Evolutionary conservation across 1,284 basidiomycete species (phyloP), one percentile per base, ranked within the genome.

Genomic region (Meripilus lineatus): DNA sequence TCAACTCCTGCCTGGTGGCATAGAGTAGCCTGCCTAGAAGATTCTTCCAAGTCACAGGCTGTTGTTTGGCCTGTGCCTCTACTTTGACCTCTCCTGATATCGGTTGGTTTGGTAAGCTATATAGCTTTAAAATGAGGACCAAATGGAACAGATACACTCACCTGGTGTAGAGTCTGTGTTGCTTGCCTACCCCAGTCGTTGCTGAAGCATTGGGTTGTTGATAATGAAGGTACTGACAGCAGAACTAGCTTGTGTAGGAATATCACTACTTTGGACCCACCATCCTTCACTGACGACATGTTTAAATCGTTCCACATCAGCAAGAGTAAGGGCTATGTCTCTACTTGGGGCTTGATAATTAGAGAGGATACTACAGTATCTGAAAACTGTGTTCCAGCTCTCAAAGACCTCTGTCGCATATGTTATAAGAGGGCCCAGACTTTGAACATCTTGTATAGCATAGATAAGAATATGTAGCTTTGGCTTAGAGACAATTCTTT

Each of bases 381-480:
- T 58, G 23, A 74, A 71, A 2, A 74, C 54, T 1, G 67, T 63
- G 53, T 75, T 75, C 57, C 61, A 74, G 2, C 65, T 70, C 50
- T 75, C 70, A 46, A 72, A 75, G 0, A 48, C 57, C 39, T 75
- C 71, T 0, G 71, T 74, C 1, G 58, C 50, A 33, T 46, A 55
- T 6, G 52, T 38, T n/a, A 53, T 42, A 1, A 50, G 42, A 1
- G 58, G 55, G 0, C 56, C 58, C 44, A 51, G 51, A 2, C 42
- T 47, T 3, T 37, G 40, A 6, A 62, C 47, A 41, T 61, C 52
- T 1, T 43, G 43, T 0, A 48, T 32, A 4, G 56, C 40, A 43
- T 62, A 59, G 1, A 45, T 34, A 2, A 58, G 42, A 2, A 62
- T 30, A 37, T 62, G 60, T 13, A 60, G 53, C 42, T 62, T 62